A percentile compares a stretch with the other conserved stretches of the same genome.
These are phyloP conservation scores for Tausonia pullulans DNA, from an alignment of 1,284 basidiomycete species.

Conservation along the genomic window DNA sequence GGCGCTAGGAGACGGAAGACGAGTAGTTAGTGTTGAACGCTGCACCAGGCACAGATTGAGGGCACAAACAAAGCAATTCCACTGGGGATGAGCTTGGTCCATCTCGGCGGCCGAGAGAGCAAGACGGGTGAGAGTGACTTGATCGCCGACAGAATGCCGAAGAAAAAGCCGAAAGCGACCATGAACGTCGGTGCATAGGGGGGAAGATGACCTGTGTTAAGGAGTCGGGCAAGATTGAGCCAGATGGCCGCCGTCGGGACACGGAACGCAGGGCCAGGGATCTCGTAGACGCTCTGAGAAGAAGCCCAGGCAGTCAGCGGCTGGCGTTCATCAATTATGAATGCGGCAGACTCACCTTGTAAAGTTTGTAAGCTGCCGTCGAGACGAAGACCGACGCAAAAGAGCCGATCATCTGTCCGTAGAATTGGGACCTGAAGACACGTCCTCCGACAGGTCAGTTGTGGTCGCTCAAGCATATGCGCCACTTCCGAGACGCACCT, in stretches of 20 bases:
- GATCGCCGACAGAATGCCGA: constrained; percentile 52
- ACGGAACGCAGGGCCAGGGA: constrained; percentile 76
- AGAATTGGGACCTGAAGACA: constrained; percentile 55
- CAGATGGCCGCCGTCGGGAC: constrained; percentile 77
- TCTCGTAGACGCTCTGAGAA: constrained; percentile 50
- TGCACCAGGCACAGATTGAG: neutral
- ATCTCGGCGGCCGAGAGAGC: constrained; percentile 28
- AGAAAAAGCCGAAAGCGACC: constrained; percentile 59
- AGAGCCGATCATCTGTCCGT: constrained; percentile 77
- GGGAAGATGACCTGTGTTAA: constrained; percentile 70
- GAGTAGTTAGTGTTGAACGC: constrained; percentile 41
- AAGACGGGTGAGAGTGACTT: constrained; percentile 48
- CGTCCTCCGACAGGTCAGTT: neutral
- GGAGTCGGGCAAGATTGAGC: constrained; percentile 76
- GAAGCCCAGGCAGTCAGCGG: too few species aligned
- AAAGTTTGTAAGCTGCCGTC: constrained; percentile 74
- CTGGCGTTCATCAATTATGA: too few species aligned
- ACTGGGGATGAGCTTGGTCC: constrained; percentile 63
- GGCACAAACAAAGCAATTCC: constrained; percentile 58
- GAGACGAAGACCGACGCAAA: constrained; percentile 78
- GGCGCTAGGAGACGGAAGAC: constrained; percentile 30
- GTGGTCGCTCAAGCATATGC: neutral
- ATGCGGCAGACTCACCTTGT: constrained; percentile 42
- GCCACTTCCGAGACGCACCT: constrained; percentile 28
- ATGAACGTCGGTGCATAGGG: constrained; percentile 68